Conservation (phyloP, 2,329 filamentous ascomycete genomes). For the Rhynchosporium secalis region DNA sequence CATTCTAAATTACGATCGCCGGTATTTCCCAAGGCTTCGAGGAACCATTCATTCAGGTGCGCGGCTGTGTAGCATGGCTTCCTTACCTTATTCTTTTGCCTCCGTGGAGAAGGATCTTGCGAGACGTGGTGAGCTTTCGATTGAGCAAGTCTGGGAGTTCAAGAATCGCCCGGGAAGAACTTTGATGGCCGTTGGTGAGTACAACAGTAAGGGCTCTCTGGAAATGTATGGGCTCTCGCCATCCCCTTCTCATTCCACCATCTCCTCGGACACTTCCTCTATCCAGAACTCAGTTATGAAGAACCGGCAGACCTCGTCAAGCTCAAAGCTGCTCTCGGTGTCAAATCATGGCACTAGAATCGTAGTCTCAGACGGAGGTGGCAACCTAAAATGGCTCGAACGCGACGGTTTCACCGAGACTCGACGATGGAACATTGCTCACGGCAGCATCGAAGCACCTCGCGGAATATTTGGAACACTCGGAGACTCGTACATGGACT, state of each 20-base stretch:
- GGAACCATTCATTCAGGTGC: conserved; percentile 84
- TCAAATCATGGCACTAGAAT: conserved; percentile 79
- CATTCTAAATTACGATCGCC: conserved; percentile 84
- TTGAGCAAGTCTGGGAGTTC: conserved; percentile 53
- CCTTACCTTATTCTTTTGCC: conserved; percentile 67
- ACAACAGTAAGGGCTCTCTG: conserved; percentile 86
- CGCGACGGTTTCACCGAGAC: conserved; percentile 71
- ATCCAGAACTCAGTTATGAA: conserved; percentile 57
- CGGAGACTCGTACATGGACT: conserved; percentile 41
- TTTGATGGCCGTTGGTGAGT: conserved; percentile 81
- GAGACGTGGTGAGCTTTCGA: conserved; percentile 54
- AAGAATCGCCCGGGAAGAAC: conserved; percentile 61
- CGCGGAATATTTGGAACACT: conserved; percentile 52
- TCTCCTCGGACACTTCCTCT: conserved; percentile 38
- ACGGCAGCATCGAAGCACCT: conserved; percentile 50
- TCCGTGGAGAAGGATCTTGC: conserved; percentile 61
- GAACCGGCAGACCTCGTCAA: conserved; percentile 81
- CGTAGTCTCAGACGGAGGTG: conserved; percentile 80
- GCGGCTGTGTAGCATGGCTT: conserved; percentile 70
- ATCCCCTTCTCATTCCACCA: conserved; percentile 29
- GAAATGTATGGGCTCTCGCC: conserved; percentile 74
- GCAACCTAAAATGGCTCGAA: conserved; percentile 87
- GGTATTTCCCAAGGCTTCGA: conserved; percentile 76
- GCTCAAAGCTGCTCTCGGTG: conserved; percentile 79
- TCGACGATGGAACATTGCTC: conserved; percentile 54